phyloP scores from a whole-genome alignment of 306 rosid genomes.

The Pyrus communis region DNA sequence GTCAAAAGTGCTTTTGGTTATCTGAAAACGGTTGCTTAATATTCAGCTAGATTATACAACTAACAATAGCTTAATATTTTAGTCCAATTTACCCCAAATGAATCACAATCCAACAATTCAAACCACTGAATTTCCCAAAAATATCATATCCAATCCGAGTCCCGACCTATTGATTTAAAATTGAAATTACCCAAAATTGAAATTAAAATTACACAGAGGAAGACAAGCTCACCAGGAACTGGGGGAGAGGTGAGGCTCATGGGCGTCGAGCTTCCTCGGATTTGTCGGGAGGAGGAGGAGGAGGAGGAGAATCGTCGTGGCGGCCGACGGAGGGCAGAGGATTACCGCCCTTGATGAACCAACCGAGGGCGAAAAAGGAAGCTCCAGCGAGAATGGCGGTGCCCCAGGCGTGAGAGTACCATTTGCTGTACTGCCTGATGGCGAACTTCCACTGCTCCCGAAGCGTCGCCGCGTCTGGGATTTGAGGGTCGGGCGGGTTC shows the following conservation, averaged over 20 bases:
- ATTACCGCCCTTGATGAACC: slow-evolving; percentile 84
- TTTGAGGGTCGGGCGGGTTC: slow-evolving; percentile 62
- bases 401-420: slow-evolving; percentile 98
- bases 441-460: slow-evolving; percentile 87
- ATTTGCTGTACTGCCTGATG: slow-evolving; percentile 55
- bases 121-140: background rate
- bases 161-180: background rate
- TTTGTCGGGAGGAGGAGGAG: slow-evolving; percentile 3
- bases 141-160: background rate
- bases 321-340: slow-evolving; percentile 56
- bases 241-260: background rate
- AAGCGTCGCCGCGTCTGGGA: slow-evolving; percentile 75
- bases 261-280: slow-evolving; percentile 12
- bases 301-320: slow-evolving; percentile 4
- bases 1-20: no score
- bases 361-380: slow-evolving; percentile 89
- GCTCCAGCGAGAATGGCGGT: slow-evolving; percentile 87
- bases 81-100: background rate
- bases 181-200: background rate
- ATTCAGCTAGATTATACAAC: no score
- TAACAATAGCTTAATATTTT: background rate
- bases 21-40: no score
- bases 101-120: background rate
- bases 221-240: slow-evolving; percentile 12
- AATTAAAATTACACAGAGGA: background rate